A percentile compares a stretch with the other conserved stretches of the same genome.
Conservation (phyloP, 1,139 yeast genomes). For the Scheffersomyces insectosa region DNA sequence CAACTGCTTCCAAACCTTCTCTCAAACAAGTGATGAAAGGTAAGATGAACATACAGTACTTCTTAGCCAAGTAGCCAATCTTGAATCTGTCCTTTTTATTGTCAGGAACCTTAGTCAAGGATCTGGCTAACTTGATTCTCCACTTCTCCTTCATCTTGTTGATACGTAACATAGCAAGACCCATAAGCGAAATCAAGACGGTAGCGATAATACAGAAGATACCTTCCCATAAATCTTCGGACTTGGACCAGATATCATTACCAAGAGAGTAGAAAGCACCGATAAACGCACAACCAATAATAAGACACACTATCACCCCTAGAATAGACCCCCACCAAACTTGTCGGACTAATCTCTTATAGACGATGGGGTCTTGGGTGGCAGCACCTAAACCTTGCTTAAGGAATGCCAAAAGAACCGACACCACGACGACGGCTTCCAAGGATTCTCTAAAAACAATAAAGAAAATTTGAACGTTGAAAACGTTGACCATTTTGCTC, state of each 20-base stretch:
- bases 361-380: constrained; percentile 17
- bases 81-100: constrained; percentile 31
- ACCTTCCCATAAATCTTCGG: constrained; percentile 96
- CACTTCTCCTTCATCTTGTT: constrained; percentile 91
- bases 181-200: constrained; percentile 83
- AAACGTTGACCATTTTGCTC: constrained; percentile 18
- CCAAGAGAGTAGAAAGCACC: constrained; percentile 80
- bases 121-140: constrained; percentile 84
- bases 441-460: constrained; percentile 24
- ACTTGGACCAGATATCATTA: constrained; percentile 77
- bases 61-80: constrained; percentile 46
- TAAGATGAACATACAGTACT: constrained; percentile 74
- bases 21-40: constrained; percentile 84
- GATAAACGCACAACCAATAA: constrained; percentile 82
- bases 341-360: constrained; percentile 43
- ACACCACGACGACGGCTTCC: constrained; percentile 23
- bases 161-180: constrained; percentile 85
- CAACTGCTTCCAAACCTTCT: constrained; percentile 92
- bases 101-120: constrained; percentile 51
- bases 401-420: constrained; percentile 23
- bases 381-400: constrained; percentile 23
- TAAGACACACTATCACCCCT: constrained; percentile 73
- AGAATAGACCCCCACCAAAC: constrained; percentile 76
- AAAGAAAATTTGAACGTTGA: constrained; percentile 24
- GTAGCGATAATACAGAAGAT: constrained; percentile 81